Evolutionary conservation across 2,329 filamentous ascomycete species (phyloP).

Genomic region (Penicillium sp.): DNA sequence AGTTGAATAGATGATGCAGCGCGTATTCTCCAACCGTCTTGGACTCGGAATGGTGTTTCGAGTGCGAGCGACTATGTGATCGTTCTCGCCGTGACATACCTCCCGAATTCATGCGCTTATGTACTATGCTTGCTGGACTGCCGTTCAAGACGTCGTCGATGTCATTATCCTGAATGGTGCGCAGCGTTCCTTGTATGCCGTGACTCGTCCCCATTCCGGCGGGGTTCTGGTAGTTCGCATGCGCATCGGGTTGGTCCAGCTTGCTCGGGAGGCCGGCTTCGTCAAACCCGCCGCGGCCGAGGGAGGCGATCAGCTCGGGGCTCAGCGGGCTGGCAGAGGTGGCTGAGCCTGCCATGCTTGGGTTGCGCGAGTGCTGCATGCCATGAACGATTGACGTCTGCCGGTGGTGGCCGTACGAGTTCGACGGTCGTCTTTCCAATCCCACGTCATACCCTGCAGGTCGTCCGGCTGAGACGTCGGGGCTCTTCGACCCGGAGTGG

Average conservation of each 20-base stretch:
- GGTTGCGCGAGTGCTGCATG: constrained; percentile 83
- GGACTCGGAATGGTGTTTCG: constrained; percentile 68
- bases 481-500: constrained; percentile 45
- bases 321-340: constrained; percentile 77
- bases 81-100: constrained; percentile 69
- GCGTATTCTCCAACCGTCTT: constrained; percentile 98
- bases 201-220: constrained; percentile 43
- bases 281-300: constrained; percentile 55
- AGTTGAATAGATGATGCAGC: constrained; percentile 91
- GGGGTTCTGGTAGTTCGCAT: constrained; percentile 28
- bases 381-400: constrained; percentile 98
- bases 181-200: constrained; percentile 29
- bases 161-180: constrained; percentile 42
- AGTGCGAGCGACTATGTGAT: constrained; percentile 72
- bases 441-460: constrained; percentile 38
- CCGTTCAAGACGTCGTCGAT: constrained; percentile 26
- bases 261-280: constrained; percentile 40
- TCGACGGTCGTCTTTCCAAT: constrained; percentile 44
- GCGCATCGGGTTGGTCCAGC: constrained; percentile 34
- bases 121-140: constrained; percentile 27
- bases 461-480: constrained; percentile 36
- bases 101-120: constrained; percentile 56
- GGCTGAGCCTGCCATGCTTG: constrained; percentile 67
- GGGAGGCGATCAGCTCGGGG: constrained; percentile 76
- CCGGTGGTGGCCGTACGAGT: constrained; percentile 80